A percentile compares a stretch with the other conserved stretches of the same genome.
These are phyloP conservation scores for Phytophthora hybrid DNA, from an alignment of 352 stramenopile species.

Conservation along the genomic window DNA sequence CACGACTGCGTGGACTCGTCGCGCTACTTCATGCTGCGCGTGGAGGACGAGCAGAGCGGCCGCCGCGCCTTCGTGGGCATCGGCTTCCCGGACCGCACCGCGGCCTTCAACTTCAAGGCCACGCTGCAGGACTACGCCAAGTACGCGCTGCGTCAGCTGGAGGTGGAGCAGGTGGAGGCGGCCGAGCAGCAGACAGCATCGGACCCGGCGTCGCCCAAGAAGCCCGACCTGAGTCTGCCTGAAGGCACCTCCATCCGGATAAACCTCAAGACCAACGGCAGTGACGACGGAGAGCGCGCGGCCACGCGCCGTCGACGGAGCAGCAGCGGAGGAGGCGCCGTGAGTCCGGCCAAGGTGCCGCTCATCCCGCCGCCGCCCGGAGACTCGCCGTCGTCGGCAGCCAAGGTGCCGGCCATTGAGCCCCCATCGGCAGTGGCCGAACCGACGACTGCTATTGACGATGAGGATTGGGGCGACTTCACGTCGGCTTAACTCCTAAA, in stretches of 20 bases:
- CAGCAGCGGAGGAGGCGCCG: conserved; percentile 40
- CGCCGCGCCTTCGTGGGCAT: conserved; percentile 83
- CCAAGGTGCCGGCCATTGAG: conserved; percentile 34
- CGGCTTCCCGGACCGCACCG: conserved; percentile 78
- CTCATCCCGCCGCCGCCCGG: conserved; percentile 67
- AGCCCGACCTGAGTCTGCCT: conserved; percentile 68
- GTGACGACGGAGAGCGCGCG: conserved; percentile 36
- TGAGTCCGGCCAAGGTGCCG: conserved; percentile 53
- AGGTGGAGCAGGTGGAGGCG: conserved; percentile 47
- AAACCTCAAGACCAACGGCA: conserved; percentile 67
- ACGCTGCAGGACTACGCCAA: conserved; percentile 87
- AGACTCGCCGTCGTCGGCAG: conserved; percentile 27
- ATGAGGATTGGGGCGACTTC: conserved; percentile 89
- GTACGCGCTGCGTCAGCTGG: conserved; percentile 73
- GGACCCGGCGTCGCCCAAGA: conserved; percentile 38
- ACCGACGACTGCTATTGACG: conserved; percentile 39
- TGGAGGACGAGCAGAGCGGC: conserved; percentile 79
- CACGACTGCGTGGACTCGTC: conserved; percentile 90
- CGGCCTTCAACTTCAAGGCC: conserved; percentile 89
- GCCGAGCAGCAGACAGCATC: conserved; percentile 10
- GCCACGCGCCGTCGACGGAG: conserved; percentile 28
- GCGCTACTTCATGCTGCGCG: conserved; percentile 89
- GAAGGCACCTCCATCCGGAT: conserved; percentile 82
- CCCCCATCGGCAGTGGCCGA: conserved; percentile 31
- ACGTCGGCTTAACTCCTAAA: conserved; percentile 75